These are phyloP conservation scores for Ostreobium quekettii DNA, from an alignment of 139 green algal species.

Conservation along the genomic window DNA sequence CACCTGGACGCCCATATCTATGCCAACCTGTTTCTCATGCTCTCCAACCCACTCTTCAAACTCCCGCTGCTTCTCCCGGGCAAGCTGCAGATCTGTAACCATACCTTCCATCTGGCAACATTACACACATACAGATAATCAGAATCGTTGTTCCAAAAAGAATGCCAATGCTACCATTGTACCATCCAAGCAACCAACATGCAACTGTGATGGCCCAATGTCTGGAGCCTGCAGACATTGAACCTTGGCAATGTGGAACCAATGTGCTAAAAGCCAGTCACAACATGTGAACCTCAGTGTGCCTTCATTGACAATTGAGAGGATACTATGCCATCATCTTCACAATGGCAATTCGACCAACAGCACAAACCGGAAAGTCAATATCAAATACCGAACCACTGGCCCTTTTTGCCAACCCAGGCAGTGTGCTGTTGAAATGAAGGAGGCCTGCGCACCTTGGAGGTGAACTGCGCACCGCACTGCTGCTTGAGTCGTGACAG, in stretches of 20 bases:
- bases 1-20: slow-evolving; percentile 83
- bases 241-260: no score
- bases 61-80: slow-evolving; percentile 75
- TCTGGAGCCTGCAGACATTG: no score
- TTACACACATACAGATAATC: not conserved
- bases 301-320: no score
- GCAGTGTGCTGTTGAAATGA: no score
- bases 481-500: slow-evolving; percentile 96
- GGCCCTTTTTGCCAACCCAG: no score
- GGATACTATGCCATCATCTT: no score
- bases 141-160: not conserved
- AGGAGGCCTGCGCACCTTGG: slow-evolving; percentile 51
- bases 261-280: no score
- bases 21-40: slow-evolving; percentile 30
- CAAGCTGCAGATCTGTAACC: slow-evolving; percentile 85
- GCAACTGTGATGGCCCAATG: not conserved
- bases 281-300: no score
- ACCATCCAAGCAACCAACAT: not conserved
- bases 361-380: no score
- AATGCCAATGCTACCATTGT: not conserved
- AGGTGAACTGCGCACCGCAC: slow-evolving; percentile 92
- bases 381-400: no score
- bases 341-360: no score
- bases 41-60: slow-evolving; percentile 66
- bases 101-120: slow-evolving; percentile 88